phyloP scores from a whole-genome alignment of 805 yeast genomes.

The Cyberlindnera mrakii region DNA sequence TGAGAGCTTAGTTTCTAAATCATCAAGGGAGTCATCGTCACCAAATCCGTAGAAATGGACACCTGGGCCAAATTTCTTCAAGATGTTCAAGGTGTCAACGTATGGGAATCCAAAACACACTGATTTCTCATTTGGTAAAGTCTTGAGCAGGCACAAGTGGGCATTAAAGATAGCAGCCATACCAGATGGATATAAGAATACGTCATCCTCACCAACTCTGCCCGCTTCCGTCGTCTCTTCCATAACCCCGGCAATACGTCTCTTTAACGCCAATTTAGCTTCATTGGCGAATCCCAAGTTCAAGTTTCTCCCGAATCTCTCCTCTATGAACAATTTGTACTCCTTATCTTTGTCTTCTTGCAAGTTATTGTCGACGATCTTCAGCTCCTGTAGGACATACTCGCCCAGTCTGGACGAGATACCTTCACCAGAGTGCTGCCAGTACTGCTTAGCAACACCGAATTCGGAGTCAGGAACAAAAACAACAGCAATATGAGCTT shows the following conservation, averaged over 20 bases:
- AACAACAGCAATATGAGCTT: conserved; percentile 59
- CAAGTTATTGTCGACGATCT: conserved; percentile 28
- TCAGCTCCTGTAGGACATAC: conserved; percentile 62
- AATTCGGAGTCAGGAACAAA: conserved; percentile 67
- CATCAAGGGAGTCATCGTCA: conserved; percentile 60
- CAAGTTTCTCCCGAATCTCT: conserved; percentile 83
- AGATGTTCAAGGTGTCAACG: conserved; percentile 82
- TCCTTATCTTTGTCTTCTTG: conserved; percentile 39
- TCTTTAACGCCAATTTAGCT: conserved; percentile 69
- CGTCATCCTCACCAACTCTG: conserved; percentile 49
- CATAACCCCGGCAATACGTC: conserved; percentile 67
- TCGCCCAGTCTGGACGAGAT: conserved; percentile 86
- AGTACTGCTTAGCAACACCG: conserved; percentile 73
- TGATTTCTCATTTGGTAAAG: conserved; percentile 41
- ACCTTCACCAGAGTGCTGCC: conserved; percentile 99
- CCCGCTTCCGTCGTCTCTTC: conserved; percentile 24
- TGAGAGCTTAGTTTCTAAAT: conserved; percentile 55
- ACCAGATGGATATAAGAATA: conserved; percentile 82
- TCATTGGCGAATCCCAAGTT: conserved; percentile 69
- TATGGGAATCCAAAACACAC: conserved; percentile 97
- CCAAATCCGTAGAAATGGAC: conserved; percentile 82
- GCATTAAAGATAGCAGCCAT: conserved; percentile 89
- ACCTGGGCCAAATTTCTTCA: conserved; percentile 89
- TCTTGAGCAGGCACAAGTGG: conserved; percentile 48
- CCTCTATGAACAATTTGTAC: conserved; percentile 68